Conservation (phyloP, 1,284 basidiomycete species). For the Trichosporon ovoides region DNA sequence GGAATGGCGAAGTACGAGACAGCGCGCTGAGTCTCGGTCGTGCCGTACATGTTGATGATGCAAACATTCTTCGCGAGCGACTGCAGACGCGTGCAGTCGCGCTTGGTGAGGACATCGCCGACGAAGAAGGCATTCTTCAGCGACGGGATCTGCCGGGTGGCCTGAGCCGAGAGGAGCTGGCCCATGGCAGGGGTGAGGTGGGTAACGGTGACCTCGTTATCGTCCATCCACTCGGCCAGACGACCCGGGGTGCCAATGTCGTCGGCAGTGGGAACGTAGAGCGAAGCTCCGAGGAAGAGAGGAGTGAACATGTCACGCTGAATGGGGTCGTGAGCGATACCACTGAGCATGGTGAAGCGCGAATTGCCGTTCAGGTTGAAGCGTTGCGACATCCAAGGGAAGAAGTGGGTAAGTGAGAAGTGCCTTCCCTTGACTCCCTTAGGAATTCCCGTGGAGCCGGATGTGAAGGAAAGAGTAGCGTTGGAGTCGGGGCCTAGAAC, state of each 20-base stretch:
- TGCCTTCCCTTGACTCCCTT: conserved; percentile 96
- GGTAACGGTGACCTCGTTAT: conserved; percentile 81
- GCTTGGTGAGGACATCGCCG: conserved; percentile 97
- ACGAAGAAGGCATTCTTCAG: conserved; percentile 95
- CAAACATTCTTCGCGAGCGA: conserved; percentile 84
- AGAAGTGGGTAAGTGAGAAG: conserved; percentile 96
- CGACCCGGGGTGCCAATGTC: conserved; percentile 96
- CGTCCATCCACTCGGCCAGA: conserved; percentile 98
- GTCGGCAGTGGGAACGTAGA: conserved; percentile 94
- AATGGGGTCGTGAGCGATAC: conserved; percentile 98
- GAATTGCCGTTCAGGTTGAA: conserved; percentile 73
- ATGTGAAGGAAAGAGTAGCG: conserved; percentile 94
- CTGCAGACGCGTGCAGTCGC: conserved; percentile 93
- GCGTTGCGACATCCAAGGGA: conserved; percentile 96
- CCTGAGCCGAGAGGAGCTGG: conserved; percentile 93
- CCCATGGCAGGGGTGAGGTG: conserved; percentile 99
- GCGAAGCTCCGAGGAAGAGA: conserved; percentile 90
- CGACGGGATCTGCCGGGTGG: conserved; percentile 78
- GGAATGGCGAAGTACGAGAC: conserved; percentile 97
- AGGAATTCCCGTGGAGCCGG: conserved; percentile 94
- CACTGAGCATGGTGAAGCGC: conserved; percentile 97
- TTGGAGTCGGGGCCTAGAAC: conserved; percentile 88
- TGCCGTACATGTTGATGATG: conserved; percentile 99
- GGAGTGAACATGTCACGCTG: conserved; percentile 99
- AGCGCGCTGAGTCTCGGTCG: conserved; percentile 97